These are phyloP conservation scores for Exophiala alcalophila DNA, from an alignment of 2,329 filamentous ascomycete species.

Conservation along the genomic window DNA sequence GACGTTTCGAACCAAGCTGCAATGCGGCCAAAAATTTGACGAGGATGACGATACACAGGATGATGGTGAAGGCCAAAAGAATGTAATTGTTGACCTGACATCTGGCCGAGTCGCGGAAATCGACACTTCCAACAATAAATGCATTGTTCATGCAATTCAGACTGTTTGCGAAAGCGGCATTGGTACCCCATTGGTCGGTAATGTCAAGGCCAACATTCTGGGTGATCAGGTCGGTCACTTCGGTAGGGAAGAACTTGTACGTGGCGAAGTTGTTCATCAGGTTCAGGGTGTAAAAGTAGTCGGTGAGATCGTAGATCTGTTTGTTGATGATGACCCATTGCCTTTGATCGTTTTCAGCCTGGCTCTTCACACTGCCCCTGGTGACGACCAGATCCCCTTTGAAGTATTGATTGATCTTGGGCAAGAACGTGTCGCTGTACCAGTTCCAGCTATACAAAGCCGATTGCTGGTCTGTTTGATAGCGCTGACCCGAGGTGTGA, in stretches of 20 bases:
- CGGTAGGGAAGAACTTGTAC: slow-evolving; percentile 70
- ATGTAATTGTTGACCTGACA: slow-evolving; percentile 92
- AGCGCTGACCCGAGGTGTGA: slow-evolving; percentile 67
- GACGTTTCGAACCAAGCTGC: slow-evolving; percentile 87
- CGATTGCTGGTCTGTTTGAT: slow-evolving; percentile 55
- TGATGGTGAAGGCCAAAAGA: slow-evolving; percentile 78
- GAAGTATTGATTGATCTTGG: slow-evolving; percentile 78
- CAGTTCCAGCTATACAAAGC: slow-evolving; percentile 64
- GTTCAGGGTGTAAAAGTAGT: slow-evolving; percentile 80
- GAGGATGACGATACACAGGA: slow-evolving; percentile 75
- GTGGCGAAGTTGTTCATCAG: slow-evolving; percentile 51
- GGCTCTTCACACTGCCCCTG: slow-evolving; percentile 54
- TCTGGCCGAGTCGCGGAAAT: slow-evolving; percentile 73
- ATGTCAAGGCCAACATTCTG: slow-evolving; percentile 78
- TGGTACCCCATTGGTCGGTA: slow-evolving; percentile 59
- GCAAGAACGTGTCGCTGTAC: slow-evolving; percentile 73
- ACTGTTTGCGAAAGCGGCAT: slow-evolving; percentile 58
- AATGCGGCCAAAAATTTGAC: slow-evolving; percentile 90
- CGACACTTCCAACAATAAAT: slow-evolving; percentile 78
- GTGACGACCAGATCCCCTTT: slow-evolving; percentile 81
- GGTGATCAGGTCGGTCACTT: slow-evolving; percentile 66
- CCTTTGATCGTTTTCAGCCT: slow-evolving; percentile 66
- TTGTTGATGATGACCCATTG: slow-evolving; percentile 77
- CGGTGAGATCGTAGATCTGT: slow-evolving; percentile 80
- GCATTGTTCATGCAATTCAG: slow-evolving; percentile 77